These are phyloP conservation scores for Fusarium humuli DNA, from an alignment of 2,329 filamentous ascomycete species.

Conservation along the genomic window DNA sequence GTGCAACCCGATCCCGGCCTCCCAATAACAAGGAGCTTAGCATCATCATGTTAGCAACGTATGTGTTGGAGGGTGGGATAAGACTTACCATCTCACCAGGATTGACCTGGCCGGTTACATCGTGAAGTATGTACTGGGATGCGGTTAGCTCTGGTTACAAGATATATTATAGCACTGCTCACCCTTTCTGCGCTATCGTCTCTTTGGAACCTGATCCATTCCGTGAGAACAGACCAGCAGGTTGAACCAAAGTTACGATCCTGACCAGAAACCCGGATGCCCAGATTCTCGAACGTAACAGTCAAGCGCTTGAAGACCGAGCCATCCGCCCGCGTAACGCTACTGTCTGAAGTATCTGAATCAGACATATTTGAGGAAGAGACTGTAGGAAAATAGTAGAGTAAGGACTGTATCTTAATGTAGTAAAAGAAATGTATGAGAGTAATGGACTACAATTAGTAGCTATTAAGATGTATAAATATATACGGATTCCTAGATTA, in stretches of 20 bases:
- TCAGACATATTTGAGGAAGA: background rate
- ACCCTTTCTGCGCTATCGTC: background rate
- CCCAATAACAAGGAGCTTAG: background rate
- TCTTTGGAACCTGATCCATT: background rate
- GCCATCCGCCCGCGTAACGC: background rate
- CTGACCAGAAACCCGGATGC: background rate
- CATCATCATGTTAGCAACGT: background rate
- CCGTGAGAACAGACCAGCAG: background rate
- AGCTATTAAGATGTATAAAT: too few species aligned
- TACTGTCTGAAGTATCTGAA: background rate
- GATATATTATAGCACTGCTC: rapidly evolving
- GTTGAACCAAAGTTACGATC: background rate
- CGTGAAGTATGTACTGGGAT: background rate
- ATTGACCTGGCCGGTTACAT: background rate
- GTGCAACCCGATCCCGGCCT: background rate
- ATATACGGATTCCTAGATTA: too few species aligned
- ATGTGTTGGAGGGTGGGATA: rapidly evolving
- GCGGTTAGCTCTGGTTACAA: rapidly evolving
- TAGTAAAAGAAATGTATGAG: too few species aligned
- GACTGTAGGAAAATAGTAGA: too few species aligned
- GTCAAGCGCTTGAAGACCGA: background rate
- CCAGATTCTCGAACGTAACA: background rate
- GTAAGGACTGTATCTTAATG: too few species aligned
- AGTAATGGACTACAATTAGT: too few species aligned
- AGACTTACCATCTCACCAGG: background rate